phyloP scores from a whole-genome alignment of 2,329 filamentous ascomycete genomes.

The Rhinocladiella similis region DNA sequence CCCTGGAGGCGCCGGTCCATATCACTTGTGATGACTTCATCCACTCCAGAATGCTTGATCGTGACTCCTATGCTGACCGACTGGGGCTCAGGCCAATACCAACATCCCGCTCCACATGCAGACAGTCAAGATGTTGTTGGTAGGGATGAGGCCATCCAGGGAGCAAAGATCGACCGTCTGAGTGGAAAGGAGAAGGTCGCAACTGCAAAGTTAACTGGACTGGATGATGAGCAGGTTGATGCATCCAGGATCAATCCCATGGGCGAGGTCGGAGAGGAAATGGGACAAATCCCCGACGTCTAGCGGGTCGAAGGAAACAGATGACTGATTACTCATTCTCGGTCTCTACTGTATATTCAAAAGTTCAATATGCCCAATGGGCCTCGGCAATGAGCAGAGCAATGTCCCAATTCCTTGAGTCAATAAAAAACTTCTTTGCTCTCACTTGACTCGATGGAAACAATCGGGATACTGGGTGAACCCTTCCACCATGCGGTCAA shows the following conservation, averaged over 20 bases:
- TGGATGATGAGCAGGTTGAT: constrained; percentile 31
- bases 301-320: neutral
- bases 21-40: neutral
- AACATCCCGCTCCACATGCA: constrained; percentile 29
- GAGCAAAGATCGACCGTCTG: constrained; percentile 31
- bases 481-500: too few species aligned
- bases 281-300: neutral
- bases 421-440: too few species aligned
- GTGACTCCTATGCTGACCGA: neutral
- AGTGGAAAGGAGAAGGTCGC: constrained; percentile 7
- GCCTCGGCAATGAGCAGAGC: too few species aligned
- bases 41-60: neutral
- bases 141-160: constrained; percentile 30
- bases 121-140: constrained; percentile 30
- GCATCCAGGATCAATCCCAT: constrained; percentile 26
- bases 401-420: too few species aligned
- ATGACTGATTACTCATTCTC: neutral
- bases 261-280: constrained; percentile 38
- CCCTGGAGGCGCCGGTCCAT: constrained; percentile 16
- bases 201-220: constrained; percentile 11
- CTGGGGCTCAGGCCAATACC: constrained; percentile 23
- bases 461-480: too few species aligned
- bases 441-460: too few species aligned
- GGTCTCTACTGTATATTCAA: neutral
- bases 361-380: too few species aligned